These are phyloP conservation scores for Puccinia hordei DNA, from an alignment of 1,284 basidiomycete species.

Conservation along the genomic window DNA sequence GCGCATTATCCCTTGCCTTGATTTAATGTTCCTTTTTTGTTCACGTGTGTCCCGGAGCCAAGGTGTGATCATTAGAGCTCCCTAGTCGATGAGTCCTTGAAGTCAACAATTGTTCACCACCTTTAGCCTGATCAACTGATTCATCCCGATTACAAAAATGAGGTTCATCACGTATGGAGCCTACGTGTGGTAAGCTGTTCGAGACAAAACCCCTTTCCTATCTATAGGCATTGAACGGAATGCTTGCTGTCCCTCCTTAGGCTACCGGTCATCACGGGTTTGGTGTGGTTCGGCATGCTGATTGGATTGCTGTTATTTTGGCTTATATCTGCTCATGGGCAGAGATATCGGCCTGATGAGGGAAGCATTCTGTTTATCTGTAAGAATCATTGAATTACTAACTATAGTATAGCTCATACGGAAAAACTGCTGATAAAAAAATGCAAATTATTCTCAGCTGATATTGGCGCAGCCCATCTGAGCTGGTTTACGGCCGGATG, in stretches of 20 bases:
- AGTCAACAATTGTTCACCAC: not conserved
- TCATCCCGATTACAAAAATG: conserved; percentile 10
- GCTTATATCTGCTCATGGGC: conserved; percentile 16
- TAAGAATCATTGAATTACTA: not conserved
- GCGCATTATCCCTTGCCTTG: conserved; percentile 7
- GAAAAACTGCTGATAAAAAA: not conserved
- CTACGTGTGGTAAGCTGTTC: conserved; percentile 37
- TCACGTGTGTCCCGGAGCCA: not conserved
- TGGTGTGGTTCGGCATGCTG: conserved; percentile 22
- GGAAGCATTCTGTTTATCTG: conserved; percentile 16
- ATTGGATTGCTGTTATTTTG: conserved; percentile 33
- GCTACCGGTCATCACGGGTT: conserved; percentile 20
- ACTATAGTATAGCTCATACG: not conserved
- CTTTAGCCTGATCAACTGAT: not conserved
- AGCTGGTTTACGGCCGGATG: conserved; percentile 24
- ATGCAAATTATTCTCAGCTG: not conserved
- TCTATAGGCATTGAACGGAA: conserved; percentile 8
- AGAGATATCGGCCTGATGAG: conserved; percentile 16
- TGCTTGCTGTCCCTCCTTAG: conserved; percentile 9
- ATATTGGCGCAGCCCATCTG: conserved; percentile 20
- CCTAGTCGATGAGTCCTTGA: not conserved
- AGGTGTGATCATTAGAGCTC: not conserved
- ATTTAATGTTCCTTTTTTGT: not conserved
- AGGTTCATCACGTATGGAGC: conserved; percentile 45
- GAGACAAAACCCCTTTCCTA: not conserved